Conservation (phyloP, 2,329 filamentous ascomycete species). For the Boeremia lycopersici region DNA sequence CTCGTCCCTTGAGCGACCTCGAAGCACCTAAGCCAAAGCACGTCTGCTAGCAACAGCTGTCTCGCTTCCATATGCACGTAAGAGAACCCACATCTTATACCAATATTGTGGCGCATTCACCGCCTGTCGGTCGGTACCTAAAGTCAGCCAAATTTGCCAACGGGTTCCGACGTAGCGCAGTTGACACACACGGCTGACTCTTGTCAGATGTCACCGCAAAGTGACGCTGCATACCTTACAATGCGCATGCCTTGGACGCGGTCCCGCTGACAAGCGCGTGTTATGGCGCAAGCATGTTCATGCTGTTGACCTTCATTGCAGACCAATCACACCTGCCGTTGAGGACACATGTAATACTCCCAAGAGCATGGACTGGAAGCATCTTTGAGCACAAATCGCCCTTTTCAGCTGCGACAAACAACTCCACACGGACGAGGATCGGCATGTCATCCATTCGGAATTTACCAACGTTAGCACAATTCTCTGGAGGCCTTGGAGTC, state of each 20-base stretch:
- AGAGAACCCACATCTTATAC: conserved; percentile 14
- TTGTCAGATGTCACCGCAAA: not conserved
- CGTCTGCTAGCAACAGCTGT: not conserved
- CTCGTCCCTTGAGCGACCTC: not conserved
- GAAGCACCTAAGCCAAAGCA: not conserved
- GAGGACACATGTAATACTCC: not conserved
- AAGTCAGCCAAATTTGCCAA: conserved; percentile 11
- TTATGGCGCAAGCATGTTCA: conserved; percentile 1
- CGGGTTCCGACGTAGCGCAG: not conserved
- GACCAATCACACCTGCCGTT: not conserved
- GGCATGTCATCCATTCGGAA: not conserved
- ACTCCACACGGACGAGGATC: not conserved
- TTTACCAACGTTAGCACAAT: not conserved
- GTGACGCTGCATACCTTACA: conserved; percentile 2
- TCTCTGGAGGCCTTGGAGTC: too few relatives aligned
- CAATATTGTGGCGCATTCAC: conserved; percentile 37
- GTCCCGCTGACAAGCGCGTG: not conserved
- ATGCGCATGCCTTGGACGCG: not conserved
- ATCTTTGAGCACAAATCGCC: not conserved
- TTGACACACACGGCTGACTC: not conserved
- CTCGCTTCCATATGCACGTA: conserved; percentile 21
- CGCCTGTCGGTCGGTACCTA: conserved; percentile 4
- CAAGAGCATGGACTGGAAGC: not conserved
- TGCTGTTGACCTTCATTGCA: not conserved
- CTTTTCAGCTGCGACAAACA: not conserved